Base-by-base conservation (phyloP, 805 yeast species). In the Suhomyces tanzawaensis region DNA sequence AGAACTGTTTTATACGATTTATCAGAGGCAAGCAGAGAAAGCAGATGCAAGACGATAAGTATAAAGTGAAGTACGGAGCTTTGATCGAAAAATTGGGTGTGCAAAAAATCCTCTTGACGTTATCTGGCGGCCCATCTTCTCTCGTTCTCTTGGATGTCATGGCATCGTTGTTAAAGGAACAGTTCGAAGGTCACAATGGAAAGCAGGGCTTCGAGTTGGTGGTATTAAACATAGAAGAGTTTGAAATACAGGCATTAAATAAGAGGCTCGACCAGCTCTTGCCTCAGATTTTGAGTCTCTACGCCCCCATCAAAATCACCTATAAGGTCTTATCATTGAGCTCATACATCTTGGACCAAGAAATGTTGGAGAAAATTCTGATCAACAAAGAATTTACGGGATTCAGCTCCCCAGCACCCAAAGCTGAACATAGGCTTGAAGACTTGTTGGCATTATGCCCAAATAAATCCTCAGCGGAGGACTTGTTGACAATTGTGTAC, bases 11-110 rank as follows among this genome's bases (percentile, higher is more conserved):
- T 49, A 54, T 74, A 15, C 72, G 80, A 42, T 90, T 87, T 55
- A 69, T 90, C 25, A 72, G 82, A 40, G 81, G 86, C 17, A 90
- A 90, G 57, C 89, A 86, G 59, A 71, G 95, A 44, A 85, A 83
- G 52, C 84, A 74, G 52, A 79, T 91, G 88, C 70, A 66, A 55
- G 76, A 73, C 46, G 89, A 85, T 11, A 76, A 71, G 38, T 89
- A 75, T 62, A 85, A 86, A 53, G 90, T 85, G 16, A 75, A 81
- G 50, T 88, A 66, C 49, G 78, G 77, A 11, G 60, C 62, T 1
- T 64, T 64, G 13, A 65, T 62, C 11, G 60, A 54, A 23, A 36
- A 48, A 3, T 42, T 54, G 29, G 64, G 55, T 11, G 40, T 55
- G 2, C 78, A 74, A 13, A 72, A 62, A 22, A 72, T 82, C 0